Percentiles rank a stretch among this genome's conserved stretches.
These are phyloP conservation scores for Carex myosuroides DNA, from an alignment of 176 grass and related monocot species.

Conservation along the genomic window DNA sequence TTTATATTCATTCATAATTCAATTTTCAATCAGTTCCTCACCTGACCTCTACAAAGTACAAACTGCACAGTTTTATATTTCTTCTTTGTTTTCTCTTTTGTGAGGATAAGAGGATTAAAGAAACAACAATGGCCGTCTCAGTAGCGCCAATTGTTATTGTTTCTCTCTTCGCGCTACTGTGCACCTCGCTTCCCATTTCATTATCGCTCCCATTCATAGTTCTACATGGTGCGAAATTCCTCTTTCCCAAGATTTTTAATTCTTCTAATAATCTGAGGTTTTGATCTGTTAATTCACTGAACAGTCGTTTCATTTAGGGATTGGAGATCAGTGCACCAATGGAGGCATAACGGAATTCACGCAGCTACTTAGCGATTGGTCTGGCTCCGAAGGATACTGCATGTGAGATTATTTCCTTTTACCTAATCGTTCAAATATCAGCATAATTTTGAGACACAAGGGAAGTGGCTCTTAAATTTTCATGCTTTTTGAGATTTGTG, in stretches of 20 bases:
- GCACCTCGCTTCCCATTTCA: not conserved
- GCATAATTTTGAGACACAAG: not conserved
- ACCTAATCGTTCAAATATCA: not conserved
- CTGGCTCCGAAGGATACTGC: constrained; percentile 82
- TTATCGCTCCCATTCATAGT: constrained; percentile 18
- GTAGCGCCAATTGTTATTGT: not conserved
- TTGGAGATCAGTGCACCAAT: constrained; percentile 71
- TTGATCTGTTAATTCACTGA: not conserved
- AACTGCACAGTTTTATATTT: too few relatives aligned
- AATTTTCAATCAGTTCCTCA: too few relatives aligned
- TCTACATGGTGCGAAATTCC: constrained; percentile 11
- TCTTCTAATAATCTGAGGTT: not conserved
- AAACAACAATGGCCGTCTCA: not conserved
- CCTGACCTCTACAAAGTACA: too few relatives aligned
- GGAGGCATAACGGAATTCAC: constrained; percentile 64
- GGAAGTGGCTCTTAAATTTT: not conserved
- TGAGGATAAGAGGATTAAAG: not conserved
- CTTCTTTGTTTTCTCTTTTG: not conserved
- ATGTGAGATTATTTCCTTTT: constrained; percentile 25
- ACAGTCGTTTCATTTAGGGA: not conserved
- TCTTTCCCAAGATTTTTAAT: not conserved
- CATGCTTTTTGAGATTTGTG: not conserved
- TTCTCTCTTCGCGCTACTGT: constrained; percentile 6
- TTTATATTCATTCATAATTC: too few relatives aligned
- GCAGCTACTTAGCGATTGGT: constrained; percentile 64